Percentiles rank a stretch among this genome's conserved stretches.
phyloP scores from a whole-genome alignment of 495 filamentous ascomycete genomes.

The Opeltia flavorubescens region DNA sequence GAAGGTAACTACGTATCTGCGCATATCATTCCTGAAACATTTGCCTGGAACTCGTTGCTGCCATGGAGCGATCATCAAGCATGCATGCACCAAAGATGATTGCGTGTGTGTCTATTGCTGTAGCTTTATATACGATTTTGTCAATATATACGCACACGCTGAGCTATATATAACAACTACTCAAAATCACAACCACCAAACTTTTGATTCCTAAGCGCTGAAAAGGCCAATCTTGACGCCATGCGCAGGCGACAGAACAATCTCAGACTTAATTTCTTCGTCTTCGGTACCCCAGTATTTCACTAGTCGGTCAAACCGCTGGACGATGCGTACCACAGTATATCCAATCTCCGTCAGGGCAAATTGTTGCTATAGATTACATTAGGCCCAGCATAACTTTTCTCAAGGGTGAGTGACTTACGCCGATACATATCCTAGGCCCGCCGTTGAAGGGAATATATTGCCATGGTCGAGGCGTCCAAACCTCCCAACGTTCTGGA shows the following conservation, averaged over 20 bases:
- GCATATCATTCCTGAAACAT: too few relatives aligned
- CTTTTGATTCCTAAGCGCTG: background rate
- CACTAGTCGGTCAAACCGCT: conserved; percentile 30
- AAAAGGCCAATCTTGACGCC: conserved; percentile 46
- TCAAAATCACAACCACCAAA: background rate
- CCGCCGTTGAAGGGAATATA: conserved; percentile 63
- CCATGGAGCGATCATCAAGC: too few relatives aligned
- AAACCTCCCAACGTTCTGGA: conserved; percentile 66
- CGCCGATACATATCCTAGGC: conserved; percentile 39
- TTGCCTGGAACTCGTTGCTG: too few relatives aligned
- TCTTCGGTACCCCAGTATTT: conserved; percentile 35
- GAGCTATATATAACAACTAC: too few relatives aligned
- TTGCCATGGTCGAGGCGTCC: conserved; percentile 53
- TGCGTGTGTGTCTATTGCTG: too few relatives aligned
- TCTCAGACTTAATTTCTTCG: conserved; percentile 46
- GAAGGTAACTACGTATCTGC: too few relatives aligned
- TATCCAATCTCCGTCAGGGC: conserved; percentile 35
- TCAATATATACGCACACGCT: too few relatives aligned
- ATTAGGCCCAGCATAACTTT: background rate
- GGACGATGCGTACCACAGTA: conserved; percentile 23
- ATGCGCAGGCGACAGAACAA: conserved; percentile 49
- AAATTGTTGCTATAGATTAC: conserved; percentile 28
- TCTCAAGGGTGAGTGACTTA: background rate
- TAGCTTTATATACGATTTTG: too few relatives aligned
- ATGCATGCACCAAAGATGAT: too few relatives aligned